Conservation (phyloP, 2,329 filamentous ascomycete species). For the Fusarium nelsonii region DNA sequence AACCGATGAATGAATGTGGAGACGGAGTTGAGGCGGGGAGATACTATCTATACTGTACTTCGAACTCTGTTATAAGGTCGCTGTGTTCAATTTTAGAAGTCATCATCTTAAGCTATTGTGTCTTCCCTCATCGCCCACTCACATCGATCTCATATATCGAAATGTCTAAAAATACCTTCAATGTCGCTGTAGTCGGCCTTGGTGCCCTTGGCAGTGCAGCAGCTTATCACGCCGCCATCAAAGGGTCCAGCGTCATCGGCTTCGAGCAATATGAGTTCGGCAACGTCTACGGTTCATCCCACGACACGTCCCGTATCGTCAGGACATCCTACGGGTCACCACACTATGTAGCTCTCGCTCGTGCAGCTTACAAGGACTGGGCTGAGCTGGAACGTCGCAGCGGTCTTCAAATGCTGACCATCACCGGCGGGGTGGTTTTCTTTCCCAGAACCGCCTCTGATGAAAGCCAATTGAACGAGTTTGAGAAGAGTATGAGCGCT, state of each 20-base stretch:
- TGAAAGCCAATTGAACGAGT: constrained; percentile 1
- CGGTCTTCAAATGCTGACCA: constrained; percentile 37
- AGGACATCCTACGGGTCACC: constrained; percentile 42
- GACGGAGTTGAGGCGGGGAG: not conserved
- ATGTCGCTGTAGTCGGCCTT: constrained; percentile 16
- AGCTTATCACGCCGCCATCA: constrained; percentile 27
- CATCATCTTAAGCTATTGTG: not conserved
- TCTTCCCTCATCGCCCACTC: no score
- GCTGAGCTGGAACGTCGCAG: constrained; percentile 33
- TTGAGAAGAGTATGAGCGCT: constrained; percentile 25
- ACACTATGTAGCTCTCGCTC: constrained; percentile 43
- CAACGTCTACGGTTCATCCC: constrained; percentile 42
- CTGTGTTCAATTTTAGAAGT: not conserved
- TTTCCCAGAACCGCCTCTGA: constrained; percentile 11
- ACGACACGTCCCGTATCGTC: constrained; percentile 46
- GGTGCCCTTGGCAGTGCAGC: constrained; percentile 19
- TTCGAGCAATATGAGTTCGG: constrained; percentile 48
- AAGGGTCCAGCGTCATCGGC: constrained; percentile 41
- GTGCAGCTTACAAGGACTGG: constrained; percentile 45
- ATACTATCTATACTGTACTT: not conserved
- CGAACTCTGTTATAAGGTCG: not conserved
- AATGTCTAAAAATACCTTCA: constrained; percentile 8
- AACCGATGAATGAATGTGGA: not conserved
- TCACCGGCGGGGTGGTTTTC: constrained; percentile 45
- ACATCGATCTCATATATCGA: no score